Evolutionary conservation across 164 flowering plant species (phyloP).

Genomic region (Kingdonia uniflora): DNA sequence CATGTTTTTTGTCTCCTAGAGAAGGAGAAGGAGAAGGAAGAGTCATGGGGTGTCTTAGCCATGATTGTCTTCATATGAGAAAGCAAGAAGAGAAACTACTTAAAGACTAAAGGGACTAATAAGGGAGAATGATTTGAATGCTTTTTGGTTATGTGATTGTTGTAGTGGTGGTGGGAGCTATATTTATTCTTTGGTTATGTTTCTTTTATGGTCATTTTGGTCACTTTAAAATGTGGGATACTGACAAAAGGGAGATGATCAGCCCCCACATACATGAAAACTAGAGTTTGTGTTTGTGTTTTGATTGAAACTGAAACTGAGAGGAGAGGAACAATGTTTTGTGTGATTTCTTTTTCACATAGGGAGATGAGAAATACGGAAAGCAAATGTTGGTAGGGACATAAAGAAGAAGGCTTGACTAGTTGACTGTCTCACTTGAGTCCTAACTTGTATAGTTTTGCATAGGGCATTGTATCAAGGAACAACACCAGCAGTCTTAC

Average conservation of each 20-base stretch:
- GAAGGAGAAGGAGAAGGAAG: conserved; percentile 88
- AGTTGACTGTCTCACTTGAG: too few species aligned
- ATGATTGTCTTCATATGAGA: conserved; percentile 52
- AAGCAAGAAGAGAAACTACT: conserved; percentile 4
- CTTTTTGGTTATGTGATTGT: background rate
- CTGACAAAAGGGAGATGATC: conserved; percentile 1
- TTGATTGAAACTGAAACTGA: background rate
- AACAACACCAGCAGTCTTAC: too few species aligned
- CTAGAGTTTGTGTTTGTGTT: background rate
- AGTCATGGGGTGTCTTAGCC: conserved; percentile 49
- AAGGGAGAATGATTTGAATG: conserved; percentile 3
- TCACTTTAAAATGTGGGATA: background rate
- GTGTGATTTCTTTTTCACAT: conserved; percentile 1
- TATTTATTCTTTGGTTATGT: conserved; percentile 7
- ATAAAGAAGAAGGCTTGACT: too few species aligned
- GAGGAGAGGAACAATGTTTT: conserved; percentile 2
- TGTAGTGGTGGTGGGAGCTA: conserved; percentile 3
- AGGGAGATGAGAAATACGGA: too few species aligned
- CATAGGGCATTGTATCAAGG: too few species aligned
- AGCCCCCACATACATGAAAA: background rate
- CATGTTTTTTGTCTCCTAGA: conserved; percentile 44
- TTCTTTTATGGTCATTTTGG: background rate
- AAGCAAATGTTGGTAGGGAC: too few species aligned
- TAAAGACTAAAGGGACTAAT: conserved; percentile 8
- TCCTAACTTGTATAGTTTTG: too few species aligned